Conservation (phyloP, 192 early-diverging fungal genomes). For the Phycomyces nitens region DNA sequence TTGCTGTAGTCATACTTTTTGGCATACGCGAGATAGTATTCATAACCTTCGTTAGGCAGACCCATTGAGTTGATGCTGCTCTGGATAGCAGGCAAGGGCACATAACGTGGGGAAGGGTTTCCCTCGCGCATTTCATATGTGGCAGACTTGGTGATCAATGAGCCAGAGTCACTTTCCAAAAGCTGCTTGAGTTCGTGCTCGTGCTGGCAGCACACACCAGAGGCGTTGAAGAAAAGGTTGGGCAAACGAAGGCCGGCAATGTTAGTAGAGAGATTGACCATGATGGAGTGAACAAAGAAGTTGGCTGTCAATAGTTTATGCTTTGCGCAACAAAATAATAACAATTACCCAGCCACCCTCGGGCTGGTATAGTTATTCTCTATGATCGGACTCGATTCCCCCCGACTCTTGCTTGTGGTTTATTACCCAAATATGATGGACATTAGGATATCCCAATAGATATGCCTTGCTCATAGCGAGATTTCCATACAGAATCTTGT, state of each 20-base stretch:
- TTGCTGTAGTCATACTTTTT: conserved; percentile 30
- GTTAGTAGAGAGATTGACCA: conserved; percentile 36
- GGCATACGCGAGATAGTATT: conserved; percentile 36
- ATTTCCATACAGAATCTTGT: no score
- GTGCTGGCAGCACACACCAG: conserved; percentile 31
- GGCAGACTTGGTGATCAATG: conserved; percentile 36
- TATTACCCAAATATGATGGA: no score
- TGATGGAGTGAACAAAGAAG: conserved; percentile 4
- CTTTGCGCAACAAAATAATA: neutral
- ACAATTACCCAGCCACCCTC: no score
- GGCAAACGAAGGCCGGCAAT: conserved; percentile 33
- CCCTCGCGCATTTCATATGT: conserved; percentile 30
- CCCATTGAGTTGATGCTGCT: conserved; percentile 39
- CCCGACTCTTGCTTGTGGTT: no score
- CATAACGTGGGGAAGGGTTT: conserved; percentile 34
- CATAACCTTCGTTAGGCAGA: conserved; percentile 34
- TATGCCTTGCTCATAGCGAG: no score
- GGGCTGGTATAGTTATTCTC: no score
- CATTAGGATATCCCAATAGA: no score
- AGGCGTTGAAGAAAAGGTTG: conserved; percentile 37
- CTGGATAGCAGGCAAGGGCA: conserved; percentile 14
- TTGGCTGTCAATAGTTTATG: neutral
- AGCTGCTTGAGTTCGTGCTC: conserved; percentile 28
- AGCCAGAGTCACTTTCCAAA: conserved; percentile 30
- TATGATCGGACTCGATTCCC: no score